These are phyloP conservation scores for Fusarium hostae DNA, from an alignment of 2,329 filamentous ascomycete genomes.

Conservation along the genomic window DNA sequence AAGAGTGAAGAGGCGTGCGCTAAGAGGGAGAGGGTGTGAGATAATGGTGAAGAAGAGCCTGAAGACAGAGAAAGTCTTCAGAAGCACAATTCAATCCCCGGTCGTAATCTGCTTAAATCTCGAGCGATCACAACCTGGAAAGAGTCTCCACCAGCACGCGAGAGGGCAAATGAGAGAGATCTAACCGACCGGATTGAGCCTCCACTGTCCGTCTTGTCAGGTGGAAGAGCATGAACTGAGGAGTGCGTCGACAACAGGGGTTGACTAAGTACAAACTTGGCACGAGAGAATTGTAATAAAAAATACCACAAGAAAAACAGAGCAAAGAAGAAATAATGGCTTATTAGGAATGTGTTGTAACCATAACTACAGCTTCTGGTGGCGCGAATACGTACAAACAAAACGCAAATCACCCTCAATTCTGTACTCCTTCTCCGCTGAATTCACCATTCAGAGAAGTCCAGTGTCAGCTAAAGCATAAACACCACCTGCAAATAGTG, in stretches of 20 bases:
- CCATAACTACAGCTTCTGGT: not conserved
- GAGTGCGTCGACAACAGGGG: conserved; percentile 36
- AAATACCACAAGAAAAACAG: not conserved
- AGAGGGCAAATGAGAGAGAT: conserved; percentile 46
- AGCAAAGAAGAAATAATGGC: not conserved
- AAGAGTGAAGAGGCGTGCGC: not conserved
- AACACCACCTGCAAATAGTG: conserved; percentile 31
- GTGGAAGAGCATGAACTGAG: conserved; percentile 32
- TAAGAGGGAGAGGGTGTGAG: conserved; percentile 8
- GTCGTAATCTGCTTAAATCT: conserved; percentile 45
- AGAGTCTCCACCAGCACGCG: conserved; percentile 40
- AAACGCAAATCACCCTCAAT: conserved; percentile 6
- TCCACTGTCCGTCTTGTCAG: conserved; percentile 12
- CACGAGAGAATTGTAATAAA: conserved; percentile 3
- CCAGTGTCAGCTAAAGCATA: conserved; percentile 16
- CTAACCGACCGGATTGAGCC: conserved; percentile 33
- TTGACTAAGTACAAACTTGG: not conserved
- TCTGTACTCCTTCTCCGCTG: not conserved
- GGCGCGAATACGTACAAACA: conserved; percentile 1
- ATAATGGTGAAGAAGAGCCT: not conserved
- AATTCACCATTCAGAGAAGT: not conserved
- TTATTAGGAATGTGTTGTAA: not conserved
- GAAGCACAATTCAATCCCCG: not conserved
- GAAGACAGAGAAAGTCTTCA: not conserved
- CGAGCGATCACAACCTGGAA: conserved; percentile 41